Evolutionary conservation across 2,329 filamentous ascomycete genomes (phyloP).

Genomic region (Keithomyces neogunnii): DNA sequence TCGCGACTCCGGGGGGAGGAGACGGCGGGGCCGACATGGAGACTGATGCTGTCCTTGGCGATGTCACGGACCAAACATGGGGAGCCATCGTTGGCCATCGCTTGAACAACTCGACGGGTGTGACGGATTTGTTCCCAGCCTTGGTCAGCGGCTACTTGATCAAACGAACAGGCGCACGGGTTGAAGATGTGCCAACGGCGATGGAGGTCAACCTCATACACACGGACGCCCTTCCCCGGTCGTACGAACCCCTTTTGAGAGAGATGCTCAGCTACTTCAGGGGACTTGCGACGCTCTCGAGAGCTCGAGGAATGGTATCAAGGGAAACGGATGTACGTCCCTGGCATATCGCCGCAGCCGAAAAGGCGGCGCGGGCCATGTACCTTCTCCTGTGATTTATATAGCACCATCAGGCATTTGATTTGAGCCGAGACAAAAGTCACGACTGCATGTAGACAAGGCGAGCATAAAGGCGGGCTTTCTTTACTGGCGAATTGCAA

Average conservation of each 20-base stretch:
- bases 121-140: constrained; percentile 46
- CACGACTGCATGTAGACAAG: neutral
- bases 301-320: constrained; percentile 55
- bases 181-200: constrained; percentile 49
- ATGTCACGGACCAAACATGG: constrained; percentile 69
- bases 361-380: constrained; percentile 59
- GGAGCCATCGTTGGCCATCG: constrained; percentile 62
- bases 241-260: constrained; percentile 56
- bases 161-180: constrained; percentile 48
- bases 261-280: constrained; percentile 66
- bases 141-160: constrained; percentile 58
- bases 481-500: constrained; percentile 1
- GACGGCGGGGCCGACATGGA: constrained; percentile 33
- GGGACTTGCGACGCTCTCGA: constrained; percentile 59
- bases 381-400: constrained; percentile 51
- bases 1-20: constrained; percentile 38
- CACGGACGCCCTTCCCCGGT: constrained; percentile 39
- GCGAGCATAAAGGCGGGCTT: constrained; percentile 1
- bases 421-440: neutral
- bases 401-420: constrained; percentile 12
- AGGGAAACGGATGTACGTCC: constrained; percentile 56
- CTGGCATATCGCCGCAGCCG: constrained; percentile 67
- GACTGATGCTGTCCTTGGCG: constrained; percentile 58
- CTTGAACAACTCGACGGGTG: constrained; percentile 49
- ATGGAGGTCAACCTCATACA: constrained; percentile 60